Evolutionary conservation across 805 yeast genomes (phyloP).

Genomic region (Metschnikowia continentalis): DNA sequence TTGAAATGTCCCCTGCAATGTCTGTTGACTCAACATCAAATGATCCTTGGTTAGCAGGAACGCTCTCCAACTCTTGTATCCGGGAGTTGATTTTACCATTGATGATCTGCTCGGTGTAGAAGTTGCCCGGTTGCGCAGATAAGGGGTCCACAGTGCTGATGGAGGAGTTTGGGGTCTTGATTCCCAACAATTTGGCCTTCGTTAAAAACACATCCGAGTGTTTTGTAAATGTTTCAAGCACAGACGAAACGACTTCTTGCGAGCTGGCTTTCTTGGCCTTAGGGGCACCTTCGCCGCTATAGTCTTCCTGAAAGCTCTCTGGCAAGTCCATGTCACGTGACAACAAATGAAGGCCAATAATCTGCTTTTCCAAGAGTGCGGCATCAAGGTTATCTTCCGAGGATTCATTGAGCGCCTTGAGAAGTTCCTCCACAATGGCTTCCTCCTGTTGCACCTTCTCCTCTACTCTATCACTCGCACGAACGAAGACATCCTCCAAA

Average conservation of each 20-base stretch:
- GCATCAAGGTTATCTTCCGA: constrained; percentile 9
- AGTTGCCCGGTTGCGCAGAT: constrained; percentile 45
- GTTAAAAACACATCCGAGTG: constrained; percentile 12
- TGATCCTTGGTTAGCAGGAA: constrained; percentile 71
- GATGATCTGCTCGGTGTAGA: constrained; percentile 49
- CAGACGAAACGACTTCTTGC: constrained; percentile 11
- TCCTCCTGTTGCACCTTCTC: constrained; percentile 21
- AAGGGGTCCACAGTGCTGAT: constrained; percentile 27
- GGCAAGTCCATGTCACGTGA: constrained; percentile 68
- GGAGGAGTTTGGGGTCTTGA: constrained; percentile 23
- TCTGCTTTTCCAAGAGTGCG: constrained; percentile 49
- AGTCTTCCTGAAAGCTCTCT: constrained; percentile 40
- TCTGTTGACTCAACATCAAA: constrained; percentile 18
- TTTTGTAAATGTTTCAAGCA: constrained; percentile 6
- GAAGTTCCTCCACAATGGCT: constrained; percentile 19
- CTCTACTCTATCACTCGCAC: constrained; percentile 26
- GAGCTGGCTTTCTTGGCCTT: constrained; percentile 7
- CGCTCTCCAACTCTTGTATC: constrained; percentile 54
- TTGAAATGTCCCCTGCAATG: neutral
- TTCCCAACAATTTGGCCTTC: constrained; percentile 41
- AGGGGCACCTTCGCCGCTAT: constrained; percentile 14
- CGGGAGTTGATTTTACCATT: constrained; percentile 53
- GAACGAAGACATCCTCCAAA: constrained; percentile 29
- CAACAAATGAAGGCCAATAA: constrained; percentile 59
- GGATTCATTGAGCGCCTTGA: constrained; percentile 16